A percentile compares a stretch with the other conserved stretches of the same genome.
Evolutionary conservation across 768 basidiomycete species (phyloP).

Genomic region (Macrolepiota albuminosa): DNA sequence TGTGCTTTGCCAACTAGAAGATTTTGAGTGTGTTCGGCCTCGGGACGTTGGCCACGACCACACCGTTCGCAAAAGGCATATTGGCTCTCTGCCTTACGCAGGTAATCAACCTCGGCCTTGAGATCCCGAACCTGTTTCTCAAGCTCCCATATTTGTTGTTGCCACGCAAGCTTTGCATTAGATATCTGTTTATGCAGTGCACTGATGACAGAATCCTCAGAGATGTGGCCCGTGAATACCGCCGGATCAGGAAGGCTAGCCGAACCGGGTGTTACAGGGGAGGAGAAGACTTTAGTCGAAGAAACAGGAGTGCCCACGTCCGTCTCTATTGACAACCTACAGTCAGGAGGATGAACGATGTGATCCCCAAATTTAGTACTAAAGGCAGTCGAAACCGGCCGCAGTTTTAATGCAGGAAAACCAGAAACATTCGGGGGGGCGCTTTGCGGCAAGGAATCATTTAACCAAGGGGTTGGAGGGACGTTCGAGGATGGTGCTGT

Average conservation of each 20-base stretch:
- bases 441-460: constrained; percentile 40
- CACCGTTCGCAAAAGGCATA: constrained; percentile 53
- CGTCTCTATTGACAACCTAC: constrained; percentile 31
- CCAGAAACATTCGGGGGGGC: constrained; percentile 61
- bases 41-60: constrained; percentile 41
- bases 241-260: constrained; percentile 12
- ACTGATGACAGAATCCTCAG: constrained; percentile 41
- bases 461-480: constrained; percentile 20
- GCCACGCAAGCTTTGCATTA: constrained; percentile 59
- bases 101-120: constrained; percentile 60
- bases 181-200: constrained; percentile 59
- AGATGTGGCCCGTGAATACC: constrained; percentile 14
- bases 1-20: constrained; percentile 6
- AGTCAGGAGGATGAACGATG: constrained; percentile 27
- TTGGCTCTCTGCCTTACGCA: constrained; percentile 34
- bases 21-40: neutral
- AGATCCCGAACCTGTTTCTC: constrained; percentile 70
- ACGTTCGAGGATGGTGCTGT: constrained; percentile 16
- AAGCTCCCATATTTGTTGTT: constrained; percentile 70
- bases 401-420: constrained; percentile 64
- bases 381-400: constrained; percentile 75
- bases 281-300: constrained; percentile 38
- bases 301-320: constrained; percentile 52
- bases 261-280: constrained; percentile 31
- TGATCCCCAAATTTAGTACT: constrained; percentile 61